Evolutionary conservation across 1,284 basidiomycete species (phyloP).

Genomic region (Irpex rosettiformis): DNA sequence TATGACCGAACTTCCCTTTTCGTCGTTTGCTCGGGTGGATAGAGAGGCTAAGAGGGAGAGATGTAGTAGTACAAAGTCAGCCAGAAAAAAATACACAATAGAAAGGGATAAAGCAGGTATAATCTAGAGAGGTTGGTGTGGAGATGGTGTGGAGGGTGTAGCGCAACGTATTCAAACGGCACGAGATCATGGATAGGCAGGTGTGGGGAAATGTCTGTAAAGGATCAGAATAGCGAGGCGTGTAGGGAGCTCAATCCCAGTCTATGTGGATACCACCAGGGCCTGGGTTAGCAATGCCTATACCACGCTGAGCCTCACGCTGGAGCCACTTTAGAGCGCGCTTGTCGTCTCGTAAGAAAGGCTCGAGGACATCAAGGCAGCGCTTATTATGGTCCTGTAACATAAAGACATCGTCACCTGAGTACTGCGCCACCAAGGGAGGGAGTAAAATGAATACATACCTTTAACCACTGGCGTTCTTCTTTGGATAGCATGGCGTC

Average conservation of each 20-base stretch:
- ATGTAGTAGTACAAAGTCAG: background rate
- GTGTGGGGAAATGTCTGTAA: too few relatives aligned
- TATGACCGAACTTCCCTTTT: background rate
- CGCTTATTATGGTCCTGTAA: conserved; percentile 78
- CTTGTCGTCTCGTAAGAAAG: conserved; percentile 75
- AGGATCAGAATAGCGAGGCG: too few relatives aligned
- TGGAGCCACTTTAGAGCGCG: conserved; percentile 80
- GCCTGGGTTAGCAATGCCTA: conserved; percentile 56
- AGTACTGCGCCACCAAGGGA: background rate
- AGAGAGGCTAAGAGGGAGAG: background rate
- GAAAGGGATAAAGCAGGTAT: conserved; percentile 5
- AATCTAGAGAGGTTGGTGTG: background rate
- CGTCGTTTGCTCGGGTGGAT: background rate
- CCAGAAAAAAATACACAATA: background rate
- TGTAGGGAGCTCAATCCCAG: conserved; percentile 58
- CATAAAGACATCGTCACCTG: background rate
- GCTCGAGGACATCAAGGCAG: conserved; percentile 70
- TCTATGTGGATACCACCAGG: conserved; percentile 70
- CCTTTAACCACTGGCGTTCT: conserved; percentile 90
- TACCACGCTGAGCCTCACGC: conserved; percentile 67
- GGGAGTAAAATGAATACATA: conserved; percentile 25
- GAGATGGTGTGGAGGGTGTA: background rate
- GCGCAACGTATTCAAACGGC: background rate
- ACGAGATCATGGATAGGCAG: too few relatives aligned
- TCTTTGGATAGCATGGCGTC: conserved; percentile 79